phyloP scores from a whole-genome alignment of 306 rosid species.

The Casuarina cunninghamiana region DNA sequence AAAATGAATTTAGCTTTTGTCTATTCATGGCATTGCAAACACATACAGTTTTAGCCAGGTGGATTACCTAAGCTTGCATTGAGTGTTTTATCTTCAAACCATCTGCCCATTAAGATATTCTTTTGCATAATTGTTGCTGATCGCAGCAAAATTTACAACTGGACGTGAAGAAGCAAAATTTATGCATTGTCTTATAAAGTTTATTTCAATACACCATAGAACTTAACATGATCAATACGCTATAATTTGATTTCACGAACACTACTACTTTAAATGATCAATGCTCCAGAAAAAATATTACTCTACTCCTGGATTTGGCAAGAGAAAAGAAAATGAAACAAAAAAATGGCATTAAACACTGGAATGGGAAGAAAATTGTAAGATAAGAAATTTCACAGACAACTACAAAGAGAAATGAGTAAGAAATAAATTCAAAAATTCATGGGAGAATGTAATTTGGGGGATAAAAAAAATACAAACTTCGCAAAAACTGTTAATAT shows the following conservation, averaged over 20 bases:
- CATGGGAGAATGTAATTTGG: too few species aligned
- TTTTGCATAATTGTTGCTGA: background rate
- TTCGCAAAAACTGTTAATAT: too few species aligned
- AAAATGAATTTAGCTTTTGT: background rate
- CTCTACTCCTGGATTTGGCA: background rate
- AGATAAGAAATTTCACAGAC: background rate
- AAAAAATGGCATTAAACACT: background rate
- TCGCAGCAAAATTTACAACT: background rate
- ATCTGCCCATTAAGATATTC: background rate
- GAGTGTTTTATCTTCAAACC: background rate
- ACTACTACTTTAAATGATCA: background rate
- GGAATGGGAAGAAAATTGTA: background rate
- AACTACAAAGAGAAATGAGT: background rate
- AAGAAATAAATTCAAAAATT: too few species aligned
- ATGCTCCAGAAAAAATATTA: background rate
- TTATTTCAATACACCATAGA: background rate
- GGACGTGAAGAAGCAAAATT: background rate
- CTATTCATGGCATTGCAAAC: background rate
- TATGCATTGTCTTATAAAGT: background rate
- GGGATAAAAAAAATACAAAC: too few species aligned
- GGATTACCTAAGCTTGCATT: background rate
- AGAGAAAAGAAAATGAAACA: background rate
- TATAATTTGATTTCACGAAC: too few species aligned
- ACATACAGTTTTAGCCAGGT: background rate
- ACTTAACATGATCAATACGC: background rate